Evolutionary conservation across 306 rosid genomes (phyloP).

Genomic region (Benincasa hispida): DNA sequence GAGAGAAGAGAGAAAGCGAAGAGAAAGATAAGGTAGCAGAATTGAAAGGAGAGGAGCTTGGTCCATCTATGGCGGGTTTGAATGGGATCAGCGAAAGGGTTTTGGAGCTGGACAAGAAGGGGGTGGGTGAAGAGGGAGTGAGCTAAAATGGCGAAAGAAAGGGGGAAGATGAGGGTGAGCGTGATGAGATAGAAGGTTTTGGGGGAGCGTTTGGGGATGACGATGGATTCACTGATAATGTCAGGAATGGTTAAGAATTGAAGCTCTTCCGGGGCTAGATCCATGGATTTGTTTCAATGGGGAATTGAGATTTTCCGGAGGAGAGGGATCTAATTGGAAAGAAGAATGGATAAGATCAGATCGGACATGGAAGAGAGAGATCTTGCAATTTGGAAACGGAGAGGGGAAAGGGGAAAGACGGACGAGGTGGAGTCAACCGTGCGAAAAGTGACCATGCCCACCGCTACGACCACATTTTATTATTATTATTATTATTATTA

Average conservation of each 20-base stretch:
- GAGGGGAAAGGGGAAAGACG: not conserved
- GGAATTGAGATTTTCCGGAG: not conserved
- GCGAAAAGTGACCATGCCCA: not conserved
- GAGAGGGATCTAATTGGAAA: not conserved
- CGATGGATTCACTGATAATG: conserved; percentile 54
- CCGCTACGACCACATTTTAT: not conserved
- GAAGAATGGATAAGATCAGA: not conserved
- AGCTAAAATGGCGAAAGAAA: conserved; percentile 79
- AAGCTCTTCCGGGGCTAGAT: conserved; percentile 81
- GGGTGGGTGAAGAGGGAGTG: conserved; percentile 95
- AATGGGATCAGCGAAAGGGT: conserved; percentile 39
- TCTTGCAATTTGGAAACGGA: not conserved
- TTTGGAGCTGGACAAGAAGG: conserved; percentile 43
- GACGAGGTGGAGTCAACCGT: not conserved
- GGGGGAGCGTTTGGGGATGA: conserved; percentile 72
- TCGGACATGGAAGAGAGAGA: not conserved
- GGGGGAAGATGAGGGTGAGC: conserved; percentile 69
- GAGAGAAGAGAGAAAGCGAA: conserved; percentile 88
- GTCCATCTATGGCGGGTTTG: conserved; percentile 64
- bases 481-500: not conserved
- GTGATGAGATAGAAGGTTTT: conserved; percentile 79
- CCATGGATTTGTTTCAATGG: conserved; percentile 30
- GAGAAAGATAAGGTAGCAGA: conserved; percentile 79
- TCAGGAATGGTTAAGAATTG: conserved; percentile 45
- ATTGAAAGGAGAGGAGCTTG: conserved; percentile 58